Evolutionary conservation across 1,284 basidiomycete species (phyloP).

Genomic region (Volvariella volvacea): DNA sequence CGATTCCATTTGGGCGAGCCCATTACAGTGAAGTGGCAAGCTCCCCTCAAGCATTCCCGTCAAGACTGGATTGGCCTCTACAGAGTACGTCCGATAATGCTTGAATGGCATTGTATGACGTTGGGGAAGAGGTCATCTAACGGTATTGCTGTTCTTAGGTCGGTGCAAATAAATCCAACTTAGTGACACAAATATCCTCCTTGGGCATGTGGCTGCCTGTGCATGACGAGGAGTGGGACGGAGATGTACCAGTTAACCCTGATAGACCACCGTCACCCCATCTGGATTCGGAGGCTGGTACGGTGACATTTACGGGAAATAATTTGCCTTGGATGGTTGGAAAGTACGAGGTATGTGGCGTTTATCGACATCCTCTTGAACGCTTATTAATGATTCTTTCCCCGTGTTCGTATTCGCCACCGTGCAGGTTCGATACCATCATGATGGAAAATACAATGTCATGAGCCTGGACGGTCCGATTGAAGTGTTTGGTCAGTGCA

Average conservation of each 20-base stretch:
- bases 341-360: constrained; percentile 72
- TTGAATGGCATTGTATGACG: constrained; percentile 5
- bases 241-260: constrained; percentile 64
- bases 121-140: constrained; percentile 5
- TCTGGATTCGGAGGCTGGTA: constrained; percentile 51
- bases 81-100: constrained; percentile 37
- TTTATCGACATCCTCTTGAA: constrained; percentile 1
- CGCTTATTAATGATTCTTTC: background rate
- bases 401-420: background rate
- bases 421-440: constrained; percentile 72
- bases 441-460: constrained; percentile 95
- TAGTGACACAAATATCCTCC: constrained; percentile 83
- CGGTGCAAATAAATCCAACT: constrained; percentile 77
- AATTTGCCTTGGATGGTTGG: constrained; percentile 85
- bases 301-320: constrained; percentile 72
- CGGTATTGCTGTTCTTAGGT: constrained; percentile 39
- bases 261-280: constrained; percentile 28
- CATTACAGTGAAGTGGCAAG: constrained; percentile 83
- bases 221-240: constrained; percentile 90
- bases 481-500: constrained; percentile 80
- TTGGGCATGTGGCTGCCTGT: constrained; percentile 92
- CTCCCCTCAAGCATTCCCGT: constrained; percentile 83
- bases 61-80: constrained; percentile 98
- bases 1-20: constrained; percentile 89
- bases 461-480: constrained; percentile 80